A percentile compares a stretch with the other conserved stretches of the same genome.
Evolutionary conservation across 2,329 filamentous ascomycete species (phyloP).

Genomic region (Drechslera avenae): DNA sequence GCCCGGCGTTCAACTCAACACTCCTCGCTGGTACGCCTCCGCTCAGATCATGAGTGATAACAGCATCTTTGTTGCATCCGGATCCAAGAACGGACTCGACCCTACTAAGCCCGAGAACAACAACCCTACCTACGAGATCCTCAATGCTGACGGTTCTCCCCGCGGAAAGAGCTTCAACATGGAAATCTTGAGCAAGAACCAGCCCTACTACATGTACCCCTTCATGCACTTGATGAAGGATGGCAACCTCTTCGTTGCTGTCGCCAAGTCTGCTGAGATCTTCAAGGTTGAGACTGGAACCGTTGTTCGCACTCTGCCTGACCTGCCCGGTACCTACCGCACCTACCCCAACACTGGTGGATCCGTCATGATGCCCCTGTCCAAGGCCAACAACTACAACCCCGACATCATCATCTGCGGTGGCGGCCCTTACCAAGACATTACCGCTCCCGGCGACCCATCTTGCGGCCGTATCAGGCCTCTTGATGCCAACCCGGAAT

Average conservation of each 20-base stretch:
- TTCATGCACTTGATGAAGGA: constrained; percentile 64
- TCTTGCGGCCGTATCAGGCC: constrained; percentile 64
- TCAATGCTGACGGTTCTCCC: constrained; percentile 56
- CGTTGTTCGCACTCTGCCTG: constrained; percentile 55
- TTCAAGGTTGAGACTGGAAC: constrained; percentile 58
- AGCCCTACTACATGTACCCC: constrained; percentile 69
- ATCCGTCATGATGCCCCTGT: constrained; percentile 61
- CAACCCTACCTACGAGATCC: constrained; percentile 67
- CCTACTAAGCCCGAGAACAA: constrained; percentile 61
- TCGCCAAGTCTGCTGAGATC: constrained; percentile 61
- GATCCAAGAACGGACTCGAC: constrained; percentile 63
- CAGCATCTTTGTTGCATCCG: constrained; percentile 64
- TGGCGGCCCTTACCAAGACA: constrained; percentile 64
- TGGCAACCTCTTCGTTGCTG: constrained; percentile 63
- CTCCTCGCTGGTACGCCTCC: constrained; percentile 65
- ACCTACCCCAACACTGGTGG: constrained; percentile 67
- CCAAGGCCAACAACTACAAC: constrained; percentile 58
- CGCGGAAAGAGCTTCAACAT: constrained; percentile 56
- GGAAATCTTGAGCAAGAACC: constrained; percentile 61
- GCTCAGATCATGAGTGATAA: constrained; percentile 64
- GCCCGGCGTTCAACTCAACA: constrained; percentile 60
- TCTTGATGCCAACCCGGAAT: constrained; percentile 54
- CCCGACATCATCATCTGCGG: constrained; percentile 64
- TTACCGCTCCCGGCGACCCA: constrained; percentile 62
- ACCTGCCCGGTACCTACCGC: constrained; percentile 61